Base-by-base conservation (phyloP, 1,284 basidiomycete genomes). In the Naganishia sp. region DNA sequence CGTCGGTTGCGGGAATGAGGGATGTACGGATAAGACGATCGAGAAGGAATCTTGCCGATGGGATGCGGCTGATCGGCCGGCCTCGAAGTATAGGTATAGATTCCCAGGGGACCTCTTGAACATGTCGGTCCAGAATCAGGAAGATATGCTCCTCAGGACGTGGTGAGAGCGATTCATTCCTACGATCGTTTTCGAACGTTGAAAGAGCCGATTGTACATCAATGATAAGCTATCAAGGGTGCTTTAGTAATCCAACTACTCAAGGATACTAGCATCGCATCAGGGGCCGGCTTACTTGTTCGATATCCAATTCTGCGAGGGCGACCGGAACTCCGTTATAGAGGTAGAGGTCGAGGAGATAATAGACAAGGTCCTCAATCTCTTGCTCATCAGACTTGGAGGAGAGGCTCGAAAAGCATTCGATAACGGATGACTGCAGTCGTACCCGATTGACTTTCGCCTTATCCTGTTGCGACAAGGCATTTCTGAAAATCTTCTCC, bases 81-180 rank as follows among this genome's bases (percentile, higher is more conserved):
- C 89, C 90, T 57, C 91, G 84, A 10, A 99, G 81, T 53, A 88
- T 85, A 0, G 95, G 94, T 28, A 98, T 87, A 33, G 90, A 94
- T 80, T 99, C 96, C 96, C 95, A 99, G 0, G 96, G 95, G 67
- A 99, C 84, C 0, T 87, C 85, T 73, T 94, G 90, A 15, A 95
- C 82, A 69, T 92, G 88, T 81, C 92, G 92, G 80, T 98, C 96
- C 42, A 99, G 83, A 15, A 95, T 85, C 65, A 99, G 82, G 81
- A 97, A 95, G 44, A 89, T 80, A 75, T 99, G 95, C 64, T 81
- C 77, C 48, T 70, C 70, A 39, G 67, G 70, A 59, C 68, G 66
- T 16, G 72, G 71, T 21, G 81, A 75, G 0, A 59, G 44, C 13
- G 65, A 65, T 28, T 64, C 63, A 10, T 50, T 44, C 45, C 63